These are phyloP conservation scores for Amanita rubescens DNA, from an alignment of 768 basidiomycete genomes.

Conservation along the genomic window DNA sequence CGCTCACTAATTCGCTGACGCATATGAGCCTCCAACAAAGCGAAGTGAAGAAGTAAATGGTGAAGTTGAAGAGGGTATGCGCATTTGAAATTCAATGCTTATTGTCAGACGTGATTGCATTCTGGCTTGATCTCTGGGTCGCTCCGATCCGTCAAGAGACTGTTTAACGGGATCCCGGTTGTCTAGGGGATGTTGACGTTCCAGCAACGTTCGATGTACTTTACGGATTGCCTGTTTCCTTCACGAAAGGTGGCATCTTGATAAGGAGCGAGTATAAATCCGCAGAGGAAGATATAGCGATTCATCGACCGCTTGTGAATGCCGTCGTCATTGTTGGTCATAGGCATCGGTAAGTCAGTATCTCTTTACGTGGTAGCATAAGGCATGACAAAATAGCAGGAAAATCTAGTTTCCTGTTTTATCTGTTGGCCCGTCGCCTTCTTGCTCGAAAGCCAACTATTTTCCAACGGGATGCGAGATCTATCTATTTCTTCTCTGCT, in stretches of 20 bases:
- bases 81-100: conserved; percentile 2
- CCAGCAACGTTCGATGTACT: conserved; percentile 7
- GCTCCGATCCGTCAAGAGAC: conserved; percentile 4
- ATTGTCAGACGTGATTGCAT: neutral
- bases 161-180: conserved; percentile 7
- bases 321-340: neutral
- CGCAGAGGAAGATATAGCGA: neutral
- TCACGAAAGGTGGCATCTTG: conserved; percentile 3
- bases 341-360: conserved; percentile 5
- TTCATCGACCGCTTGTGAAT: neutral
- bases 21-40: conserved; percentile 2
- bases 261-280: conserved; percentile 7
- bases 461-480: conserved; percentile 3
- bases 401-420: conserved; percentile 6
- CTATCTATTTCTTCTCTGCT: conserved; percentile 4
- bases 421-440: conserved; percentile 5
- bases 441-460: conserved; percentile 3
- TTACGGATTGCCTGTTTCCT: conserved; percentile 2
- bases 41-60: neutral
- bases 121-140: conserved; percentile 1
- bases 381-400: neutral
- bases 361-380: neutral
- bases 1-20: neutral
- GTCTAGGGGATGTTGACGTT: conserved; percentile 8
- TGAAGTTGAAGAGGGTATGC: conserved; percentile 3